Conservation (phyloP, 2,329 filamentous ascomycete genomes). For the Cladosporium velox region DNA sequence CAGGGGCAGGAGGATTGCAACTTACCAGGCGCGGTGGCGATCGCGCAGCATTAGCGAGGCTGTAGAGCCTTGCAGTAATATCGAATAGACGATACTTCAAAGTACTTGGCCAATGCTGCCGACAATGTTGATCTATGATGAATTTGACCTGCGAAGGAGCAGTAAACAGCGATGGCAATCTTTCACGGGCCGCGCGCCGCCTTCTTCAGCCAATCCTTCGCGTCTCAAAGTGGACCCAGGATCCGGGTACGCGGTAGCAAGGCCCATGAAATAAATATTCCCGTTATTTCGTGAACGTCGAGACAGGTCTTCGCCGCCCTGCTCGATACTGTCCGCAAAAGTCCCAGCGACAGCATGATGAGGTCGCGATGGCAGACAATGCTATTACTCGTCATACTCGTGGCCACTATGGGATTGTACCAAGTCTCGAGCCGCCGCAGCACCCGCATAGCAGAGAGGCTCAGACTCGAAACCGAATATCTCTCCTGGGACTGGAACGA, state of each 20-base stretch:
- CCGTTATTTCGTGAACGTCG: background rate
- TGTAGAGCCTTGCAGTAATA: constrained; percentile 22
- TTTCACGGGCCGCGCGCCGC: background rate
- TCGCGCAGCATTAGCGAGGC: constrained; percentile 33
- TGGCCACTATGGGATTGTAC: background rate
- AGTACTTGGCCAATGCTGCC: background rate
- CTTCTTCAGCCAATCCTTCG: background rate
- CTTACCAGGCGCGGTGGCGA: constrained; percentile 30
- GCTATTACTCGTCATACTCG: background rate
- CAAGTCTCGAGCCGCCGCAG: background rate
- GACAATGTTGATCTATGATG: background rate
- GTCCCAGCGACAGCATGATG: background rate
- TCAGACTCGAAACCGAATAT: constrained; percentile 6
- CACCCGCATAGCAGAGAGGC: background rate
- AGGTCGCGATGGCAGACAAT: background rate
- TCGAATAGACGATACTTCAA: background rate
- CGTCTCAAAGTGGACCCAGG: background rate
- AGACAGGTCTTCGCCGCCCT: background rate
- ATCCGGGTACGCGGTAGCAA: background rate
- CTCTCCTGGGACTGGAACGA: constrained; percentile 5
- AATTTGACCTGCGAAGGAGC: background rate
- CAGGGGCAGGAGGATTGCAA: constrained; percentile 21
- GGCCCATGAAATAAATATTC: background rate
- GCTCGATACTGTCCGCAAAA: background rate
- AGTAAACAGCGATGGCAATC: background rate